Evolutionary conservation across 1,284 basidiomycete genomes (phyloP), one percentile per base, ranked within the genome.

Genomic region (Ceratobasidium sp.): DNA sequence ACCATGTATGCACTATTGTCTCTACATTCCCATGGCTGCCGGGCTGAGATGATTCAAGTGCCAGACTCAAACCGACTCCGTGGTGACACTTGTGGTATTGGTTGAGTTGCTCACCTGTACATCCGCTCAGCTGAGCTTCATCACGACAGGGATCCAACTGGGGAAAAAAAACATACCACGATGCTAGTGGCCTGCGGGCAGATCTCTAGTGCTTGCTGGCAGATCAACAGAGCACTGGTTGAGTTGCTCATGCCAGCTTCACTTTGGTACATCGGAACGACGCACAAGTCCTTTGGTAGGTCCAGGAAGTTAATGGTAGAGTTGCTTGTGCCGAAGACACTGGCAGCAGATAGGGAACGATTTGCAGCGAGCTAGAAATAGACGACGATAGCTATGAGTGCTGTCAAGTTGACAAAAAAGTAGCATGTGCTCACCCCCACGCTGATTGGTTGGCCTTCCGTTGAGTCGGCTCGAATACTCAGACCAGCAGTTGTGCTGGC

Each of bases 171-270:
- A 71, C 65, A 7, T 59, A 71, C 54, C 16, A 43, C 53, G 29
- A 71, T 71, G 8, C 53, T 59, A 19, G 39, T 11, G n/a, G 66
- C 66, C 16, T 48, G 66, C 16, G 66, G 53, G 43, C 66, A 71
- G 41, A 71, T 58, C 14, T 59, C 54, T 6, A 59, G 66, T n/a
- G 66, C 66, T 48, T 71, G 66, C 39, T 71, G 66, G 39, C 27
- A 48, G 27, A 48, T 71, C 37, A 41, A 41, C 22, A 71, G 66
- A n/a, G 16, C n/a, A 11, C 1, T 31, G 16, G 65, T 54, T 2
- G 7, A 5, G 27, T 71, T 59, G 13, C 49, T 49, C 3, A 48
- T 46, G 0, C 66, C 54, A 14, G 41, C 66, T 29, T 71, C 39
- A 31, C n/a, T 46, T 19, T 39, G 37, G 41, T 59, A 71, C 54